phyloP scores from a whole-genome alignment of 2,329 filamentous ascomycete genomes.

The Stylonectria norvegica region DNA sequence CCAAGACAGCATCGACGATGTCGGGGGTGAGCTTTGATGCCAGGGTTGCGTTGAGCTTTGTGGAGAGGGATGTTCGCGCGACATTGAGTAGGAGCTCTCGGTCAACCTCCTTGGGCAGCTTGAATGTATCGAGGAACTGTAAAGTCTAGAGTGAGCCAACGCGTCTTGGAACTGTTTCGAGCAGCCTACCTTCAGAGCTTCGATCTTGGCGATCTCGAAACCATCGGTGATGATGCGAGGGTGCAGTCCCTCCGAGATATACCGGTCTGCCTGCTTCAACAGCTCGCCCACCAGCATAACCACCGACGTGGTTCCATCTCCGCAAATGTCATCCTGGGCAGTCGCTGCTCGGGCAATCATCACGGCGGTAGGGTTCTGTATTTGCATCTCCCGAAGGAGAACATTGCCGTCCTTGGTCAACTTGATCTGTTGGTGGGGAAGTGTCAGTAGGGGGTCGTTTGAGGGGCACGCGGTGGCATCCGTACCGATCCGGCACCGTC shows the following conservation, averaged over 20 bases:
- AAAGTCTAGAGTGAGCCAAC: too few relatives aligned
- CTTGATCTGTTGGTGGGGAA: constrained; percentile 73
- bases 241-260: constrained; percentile 95
- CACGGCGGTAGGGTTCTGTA: constrained; percentile 96
- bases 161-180: too few relatives aligned
- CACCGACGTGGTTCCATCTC: constrained; percentile 95
- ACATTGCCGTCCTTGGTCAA: constrained; percentile 98
- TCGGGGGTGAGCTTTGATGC: constrained; percentile 89
- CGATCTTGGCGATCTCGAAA: constrained; percentile 93
- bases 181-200: constrained; percentile 77
- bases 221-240: constrained; percentile 95
- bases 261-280: constrained; percentile 93
- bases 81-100: constrained; percentile 91
- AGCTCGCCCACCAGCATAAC: constrained; percentile 94
- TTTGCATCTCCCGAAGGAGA: constrained; percentile 76
- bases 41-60: constrained; percentile 86
- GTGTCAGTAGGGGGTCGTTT: constrained; percentile 28
- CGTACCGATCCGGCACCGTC: constrained; percentile 66
- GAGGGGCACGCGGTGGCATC: constrained; percentile 25
- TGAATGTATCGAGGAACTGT: constrained; percentile 91
- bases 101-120: constrained; percentile 82
- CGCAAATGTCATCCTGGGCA: constrained; percentile 96
- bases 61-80: constrained; percentile 88
- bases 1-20: constrained; percentile 92
- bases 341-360: constrained; percentile 82